Evolutionary conservation across 345 rosid species (phyloP).

Genomic region (Salix koriyanagi): DNA sequence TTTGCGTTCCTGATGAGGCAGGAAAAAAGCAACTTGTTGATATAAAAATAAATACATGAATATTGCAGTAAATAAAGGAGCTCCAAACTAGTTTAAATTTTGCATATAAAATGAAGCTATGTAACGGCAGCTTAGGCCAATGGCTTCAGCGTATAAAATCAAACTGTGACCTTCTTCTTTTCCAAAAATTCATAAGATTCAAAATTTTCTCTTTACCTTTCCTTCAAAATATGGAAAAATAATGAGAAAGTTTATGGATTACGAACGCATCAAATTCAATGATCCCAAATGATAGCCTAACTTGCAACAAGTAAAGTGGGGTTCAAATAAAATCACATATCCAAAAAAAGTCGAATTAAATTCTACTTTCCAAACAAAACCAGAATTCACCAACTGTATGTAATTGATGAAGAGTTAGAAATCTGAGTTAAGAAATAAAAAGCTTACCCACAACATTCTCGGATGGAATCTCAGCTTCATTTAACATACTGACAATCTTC

Average conservation of each 20-base stretch:
- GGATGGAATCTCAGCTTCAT: conserved; percentile 64
- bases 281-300: background rate
- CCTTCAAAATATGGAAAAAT: background rate
- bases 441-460: conserved; percentile 56
- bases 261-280: background rate
- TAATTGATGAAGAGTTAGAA: background rate
- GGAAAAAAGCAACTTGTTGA: background rate
- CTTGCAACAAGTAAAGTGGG: background rate
- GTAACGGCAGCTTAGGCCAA: background rate
- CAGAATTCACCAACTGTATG: background rate
- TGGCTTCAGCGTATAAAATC: background rate
- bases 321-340: background rate
- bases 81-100: background rate
- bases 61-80: background rate
- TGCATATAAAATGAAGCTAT: background rate
- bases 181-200: background rate
- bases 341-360: background rate
- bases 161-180: background rate
- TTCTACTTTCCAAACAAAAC: background rate
- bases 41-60: background rate
- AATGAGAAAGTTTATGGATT: background rate
- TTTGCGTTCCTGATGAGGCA: no score
- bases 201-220: background rate
- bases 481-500: conserved; percentile 54
- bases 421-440: background rate